phyloP scores from a whole-genome alignment of 139 green algal species.

The Marvania coccoides region DNA sequence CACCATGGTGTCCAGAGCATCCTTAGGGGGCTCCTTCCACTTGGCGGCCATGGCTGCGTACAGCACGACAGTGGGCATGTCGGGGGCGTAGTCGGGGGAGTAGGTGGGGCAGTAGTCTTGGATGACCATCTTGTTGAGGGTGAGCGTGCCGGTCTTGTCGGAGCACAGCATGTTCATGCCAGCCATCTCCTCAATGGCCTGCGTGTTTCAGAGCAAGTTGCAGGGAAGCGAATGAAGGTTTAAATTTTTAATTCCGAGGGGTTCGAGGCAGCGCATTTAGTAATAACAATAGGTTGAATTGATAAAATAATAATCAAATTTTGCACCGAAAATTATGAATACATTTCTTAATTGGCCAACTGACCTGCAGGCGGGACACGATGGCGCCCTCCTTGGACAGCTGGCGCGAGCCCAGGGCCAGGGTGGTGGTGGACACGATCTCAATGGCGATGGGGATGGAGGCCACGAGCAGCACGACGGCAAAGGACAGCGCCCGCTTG shows the following conservation, averaged over 20 bases:
- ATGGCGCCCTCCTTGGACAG: conserved; percentile 65
- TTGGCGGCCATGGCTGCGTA: conserved; percentile 68
- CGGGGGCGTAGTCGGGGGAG: conserved; percentile 23
- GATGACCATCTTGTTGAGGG: conserved; percentile 86
- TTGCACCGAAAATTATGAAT: background rate
- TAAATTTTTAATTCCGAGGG: too few species aligned
- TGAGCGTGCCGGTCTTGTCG: conserved; percentile 85
- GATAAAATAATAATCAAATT: too few species aligned
- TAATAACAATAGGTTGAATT: too few species aligned
- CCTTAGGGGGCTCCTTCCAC: conserved; percentile 76
- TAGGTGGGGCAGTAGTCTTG: conserved; percentile 71
- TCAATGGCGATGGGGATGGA: conserved; percentile 63
- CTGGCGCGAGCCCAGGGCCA: conserved; percentile 69
- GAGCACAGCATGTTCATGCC: conserved; percentile 89
- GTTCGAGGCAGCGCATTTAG: too few species aligned
- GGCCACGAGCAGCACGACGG: conserved; percentile 72
- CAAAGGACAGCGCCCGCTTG: conserved; percentile 57
- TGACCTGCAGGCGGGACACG: conserved; percentile 53
- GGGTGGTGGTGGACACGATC: conserved; percentile 74
- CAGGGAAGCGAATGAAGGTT: too few species aligned
- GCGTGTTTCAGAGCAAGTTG: too few species aligned
- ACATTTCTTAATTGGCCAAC: conserved; percentile 70
- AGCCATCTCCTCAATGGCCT: conserved; percentile 83
- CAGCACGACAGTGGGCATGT: conserved; percentile 40
- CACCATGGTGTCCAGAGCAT: conserved; percentile 79